Base-by-base conservation (phyloP, 192 early-diverging fungal species). In the Pecoramyces ruminantium region DNA sequence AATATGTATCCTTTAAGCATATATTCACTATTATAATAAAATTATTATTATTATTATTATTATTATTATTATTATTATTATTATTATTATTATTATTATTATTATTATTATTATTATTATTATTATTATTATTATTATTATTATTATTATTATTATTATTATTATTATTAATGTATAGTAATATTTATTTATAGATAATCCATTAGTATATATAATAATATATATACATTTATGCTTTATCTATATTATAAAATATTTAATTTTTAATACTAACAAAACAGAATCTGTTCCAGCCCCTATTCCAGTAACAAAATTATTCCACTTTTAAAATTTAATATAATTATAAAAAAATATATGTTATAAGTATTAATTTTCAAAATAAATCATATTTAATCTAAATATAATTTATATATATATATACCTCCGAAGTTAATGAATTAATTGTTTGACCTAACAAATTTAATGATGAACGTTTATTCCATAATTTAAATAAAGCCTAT, bases 281-380 rank as follows among this genome's bases (percentile, higher is more conserved):
- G 95, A 96, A 85, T 99, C 97, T 17, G 94, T 89, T 58, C 96
- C 97, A 13, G 96, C 96, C 30, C 97, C 93, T 13, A 95, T 91
- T 25, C 93, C 91, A 21, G 94, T 87, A 38, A 92, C 88, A 25
- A 85, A 81, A 30, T 93, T 87, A 38, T 92, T 86, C 97, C 94
- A 96, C 79, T 93, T n/a, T n/a, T n/a, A n/a, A n/a, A n/a, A n/a
- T n/a, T n/a, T n/a, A 82, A 30, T 81, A 58, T 83, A 84, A 25
- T 30, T 28, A n/a, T 14, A 25, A 86, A 17, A 79, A 38, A 28
- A 30, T 29, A 14, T 84, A n/a, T 38, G 14, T 38, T 77, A 30
- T 86, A 29, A 82, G 11, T 51, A 79, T 6, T 6, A 25, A 9
- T 42, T 21, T 83, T 13, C 29, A 42, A 29, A 9, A 80, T 38